Conservation (phyloP, 805 yeast genomes). For the Teunomyces panamensis region DNA sequence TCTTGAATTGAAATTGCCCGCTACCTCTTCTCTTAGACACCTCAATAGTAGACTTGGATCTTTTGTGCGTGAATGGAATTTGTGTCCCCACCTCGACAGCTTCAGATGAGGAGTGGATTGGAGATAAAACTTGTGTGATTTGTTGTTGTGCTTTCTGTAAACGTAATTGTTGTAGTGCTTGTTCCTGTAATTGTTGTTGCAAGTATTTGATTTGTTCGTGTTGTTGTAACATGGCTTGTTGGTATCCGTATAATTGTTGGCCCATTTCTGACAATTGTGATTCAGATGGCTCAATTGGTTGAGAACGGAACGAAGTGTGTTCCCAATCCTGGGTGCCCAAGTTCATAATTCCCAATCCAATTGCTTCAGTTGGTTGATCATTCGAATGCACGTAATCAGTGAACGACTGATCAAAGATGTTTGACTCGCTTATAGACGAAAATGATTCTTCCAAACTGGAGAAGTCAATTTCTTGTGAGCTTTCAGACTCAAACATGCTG, state of each 20-base stretch:
- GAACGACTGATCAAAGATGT: constrained; percentile 14
- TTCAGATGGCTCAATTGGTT: constrained; percentile 1
- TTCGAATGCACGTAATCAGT: constrained; percentile 11
- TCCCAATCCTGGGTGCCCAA: constrained; percentile 16
- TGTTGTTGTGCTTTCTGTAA: constrained; percentile 4
- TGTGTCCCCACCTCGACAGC: constrained; percentile 2
- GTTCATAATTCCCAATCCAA: constrained; percentile 31
- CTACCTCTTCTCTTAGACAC: constrained; percentile 17
- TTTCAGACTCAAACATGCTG: neutral
- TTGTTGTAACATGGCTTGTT: constrained; percentile 22
- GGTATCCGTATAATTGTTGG: constrained; percentile 14
- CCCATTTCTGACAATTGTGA: constrained; percentile 5
- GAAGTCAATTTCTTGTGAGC: constrained; percentile 10
- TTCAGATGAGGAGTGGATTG: constrained; percentile 1
- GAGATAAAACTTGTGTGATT: neutral
- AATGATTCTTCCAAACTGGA: constrained; percentile 16
- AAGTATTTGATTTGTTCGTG: constrained; percentile 21
- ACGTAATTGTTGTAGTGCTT: constrained; percentile 11
- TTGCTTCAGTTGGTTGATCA: neutral
- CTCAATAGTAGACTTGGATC: constrained; percentile 26
- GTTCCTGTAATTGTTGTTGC: constrained; percentile 22
- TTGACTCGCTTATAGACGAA: constrained; percentile 14
- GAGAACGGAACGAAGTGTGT: constrained; percentile 9
- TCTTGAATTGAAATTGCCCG: constrained; percentile 25
- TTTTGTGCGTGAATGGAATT: constrained; percentile 15